A percentile compares a stretch with the other conserved stretches of the same genome.
phyloP scores from a whole-genome alignment of 1,139 yeast species.

The Blastobotrys serpentis region DNA sequence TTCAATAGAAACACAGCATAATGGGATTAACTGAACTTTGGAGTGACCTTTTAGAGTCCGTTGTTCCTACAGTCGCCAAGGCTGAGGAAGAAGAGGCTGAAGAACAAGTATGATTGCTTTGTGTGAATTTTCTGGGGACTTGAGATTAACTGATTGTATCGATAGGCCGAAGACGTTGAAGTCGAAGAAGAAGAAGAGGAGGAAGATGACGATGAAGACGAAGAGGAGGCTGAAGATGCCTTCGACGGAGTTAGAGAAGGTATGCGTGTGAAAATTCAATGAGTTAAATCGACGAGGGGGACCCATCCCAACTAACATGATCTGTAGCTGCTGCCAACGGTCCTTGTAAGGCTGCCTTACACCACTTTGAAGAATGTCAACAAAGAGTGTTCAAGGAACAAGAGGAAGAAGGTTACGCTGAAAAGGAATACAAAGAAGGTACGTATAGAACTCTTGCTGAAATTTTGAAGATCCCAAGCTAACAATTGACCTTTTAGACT shows the following conservation, averaged over 20 bases:
- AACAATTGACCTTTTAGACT: conserved; percentile 46
- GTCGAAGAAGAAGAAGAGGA: conserved; percentile 46
- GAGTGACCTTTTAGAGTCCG: conserved; percentile 73
- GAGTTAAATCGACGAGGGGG: not conserved
- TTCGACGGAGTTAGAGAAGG: conserved; percentile 36
- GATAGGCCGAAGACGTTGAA: conserved; percentile 28
- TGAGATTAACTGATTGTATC: not conserved
- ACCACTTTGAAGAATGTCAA: conserved; percentile 91
- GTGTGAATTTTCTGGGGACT: not conserved
- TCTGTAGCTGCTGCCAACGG: conserved; percentile 48
- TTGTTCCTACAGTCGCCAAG: conserved; percentile 76
- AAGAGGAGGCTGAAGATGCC: conserved; percentile 46
- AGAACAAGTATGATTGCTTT: conserved; percentile 9
- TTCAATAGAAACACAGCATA: conserved; percentile 23
- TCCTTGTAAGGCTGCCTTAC: conserved; percentile 72
- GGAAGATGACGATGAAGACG: conserved; percentile 53
- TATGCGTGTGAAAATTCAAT: conserved; percentile 18
- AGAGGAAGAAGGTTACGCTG: conserved; percentile 80
- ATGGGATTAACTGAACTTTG: conserved; percentile 57
- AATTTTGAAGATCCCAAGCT: conserved; percentile 5
- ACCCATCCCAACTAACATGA: conserved; percentile 9
- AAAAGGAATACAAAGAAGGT: conserved; percentile 75
- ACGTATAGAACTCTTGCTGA: conserved; percentile 11
- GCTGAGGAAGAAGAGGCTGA: conserved; percentile 68
- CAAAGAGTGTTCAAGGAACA: conserved; percentile 88